Evolutionary conservation across 768 basidiomycete genomes (phyloP).

Genomic region (Russula virescens): DNA sequence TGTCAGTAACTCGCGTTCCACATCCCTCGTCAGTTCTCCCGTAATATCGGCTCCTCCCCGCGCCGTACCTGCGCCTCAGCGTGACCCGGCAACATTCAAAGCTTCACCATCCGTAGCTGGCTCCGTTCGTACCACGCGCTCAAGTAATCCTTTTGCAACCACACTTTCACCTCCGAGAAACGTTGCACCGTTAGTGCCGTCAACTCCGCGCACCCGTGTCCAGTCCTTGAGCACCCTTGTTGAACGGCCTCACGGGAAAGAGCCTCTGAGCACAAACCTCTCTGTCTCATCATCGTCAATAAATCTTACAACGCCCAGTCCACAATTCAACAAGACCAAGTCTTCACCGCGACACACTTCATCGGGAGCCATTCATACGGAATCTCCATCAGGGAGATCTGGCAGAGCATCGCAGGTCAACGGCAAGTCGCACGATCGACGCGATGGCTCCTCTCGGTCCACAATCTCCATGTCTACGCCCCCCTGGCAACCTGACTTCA

Average conservation of each 20-base stretch:
- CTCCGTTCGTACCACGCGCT: constrained; percentile 27
- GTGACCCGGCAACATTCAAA: constrained; percentile 1
- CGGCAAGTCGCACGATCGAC: constrained; percentile 26
- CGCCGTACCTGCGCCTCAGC: constrained; percentile 18
- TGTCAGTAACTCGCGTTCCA: constrained; percentile 26
- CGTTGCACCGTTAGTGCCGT: constrained; percentile 20
- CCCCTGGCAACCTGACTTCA: constrained; percentile 18
- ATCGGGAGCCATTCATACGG: constrained; percentile 24
- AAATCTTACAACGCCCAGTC: constrained; percentile 20
- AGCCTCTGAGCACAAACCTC: constrained; percentile 21
- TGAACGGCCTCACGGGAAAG: constrained; percentile 29
- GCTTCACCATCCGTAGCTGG: constrained; percentile 30
- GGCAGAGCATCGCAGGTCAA: constrained; percentile 26
- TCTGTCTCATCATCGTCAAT: constrained; percentile 19
- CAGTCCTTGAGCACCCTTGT: constrained; percentile 41
- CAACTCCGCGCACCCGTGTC: constrained; percentile 39
- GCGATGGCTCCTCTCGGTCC: constrained; percentile 20
- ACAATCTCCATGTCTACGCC: constrained; percentile 13
- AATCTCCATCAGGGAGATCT: constrained; percentile 22
- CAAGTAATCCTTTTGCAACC: constrained; percentile 25
- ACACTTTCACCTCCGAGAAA: constrained; percentile 20
- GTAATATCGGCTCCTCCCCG: constrained; percentile 28
- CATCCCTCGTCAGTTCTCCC: constrained; percentile 28
- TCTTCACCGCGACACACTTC: constrained; percentile 14
- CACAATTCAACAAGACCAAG: constrained; percentile 11